Conservation (phyloP, 1,139 yeast species). For the Zhuliangozyma parablackwelliae region DNA sequence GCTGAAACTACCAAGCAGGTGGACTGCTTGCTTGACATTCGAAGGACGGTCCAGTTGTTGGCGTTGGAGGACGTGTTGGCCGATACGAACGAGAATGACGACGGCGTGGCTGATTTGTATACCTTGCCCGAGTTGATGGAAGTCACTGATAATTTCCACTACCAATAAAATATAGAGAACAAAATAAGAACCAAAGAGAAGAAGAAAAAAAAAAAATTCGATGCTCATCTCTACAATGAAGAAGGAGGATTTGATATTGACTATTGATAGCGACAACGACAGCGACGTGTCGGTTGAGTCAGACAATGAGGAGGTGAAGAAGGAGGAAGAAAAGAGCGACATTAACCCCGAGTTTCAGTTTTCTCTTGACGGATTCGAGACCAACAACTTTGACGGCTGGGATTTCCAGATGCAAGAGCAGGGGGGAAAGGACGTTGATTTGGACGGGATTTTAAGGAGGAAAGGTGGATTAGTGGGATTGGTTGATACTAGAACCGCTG, state of each 20-base stretch:
- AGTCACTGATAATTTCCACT: conserved; percentile 41
- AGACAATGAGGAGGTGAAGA: conserved; percentile 17
- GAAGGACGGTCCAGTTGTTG: conserved; percentile 64
- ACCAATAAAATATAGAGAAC: conserved; percentile 16
- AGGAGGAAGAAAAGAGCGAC: conserved; percentile 42
- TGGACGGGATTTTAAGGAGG: conserved; percentile 79
- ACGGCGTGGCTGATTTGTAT: conserved; percentile 34
- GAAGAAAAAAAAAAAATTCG: neutral
- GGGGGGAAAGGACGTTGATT: conserved; percentile 59
- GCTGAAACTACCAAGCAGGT: conserved; percentile 58
- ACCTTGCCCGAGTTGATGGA: conserved; percentile 38
- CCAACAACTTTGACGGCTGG: conserved; percentile 69
- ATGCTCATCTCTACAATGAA: conserved; percentile 7
- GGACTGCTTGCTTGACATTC: conserved; percentile 50
- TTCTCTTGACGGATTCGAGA: conserved; percentile 55
- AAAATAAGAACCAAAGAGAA: neutral
- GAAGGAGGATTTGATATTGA: conserved; percentile 11
- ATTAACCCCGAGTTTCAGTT: conserved; percentile 72
- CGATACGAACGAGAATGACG: conserved; percentile 23
- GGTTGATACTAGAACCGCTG: conserved; percentile 23
- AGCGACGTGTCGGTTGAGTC: conserved; percentile 18
- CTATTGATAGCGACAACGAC: conserved; percentile 47
- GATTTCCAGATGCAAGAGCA: conserved; percentile 57
- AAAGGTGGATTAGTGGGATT: conserved; percentile 68
- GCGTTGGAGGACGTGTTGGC: conserved; percentile 31